Evolutionary conservation across 2,329 filamentous ascomycete genomes (phyloP).

Genomic region (Aspergillus ruber): DNA sequence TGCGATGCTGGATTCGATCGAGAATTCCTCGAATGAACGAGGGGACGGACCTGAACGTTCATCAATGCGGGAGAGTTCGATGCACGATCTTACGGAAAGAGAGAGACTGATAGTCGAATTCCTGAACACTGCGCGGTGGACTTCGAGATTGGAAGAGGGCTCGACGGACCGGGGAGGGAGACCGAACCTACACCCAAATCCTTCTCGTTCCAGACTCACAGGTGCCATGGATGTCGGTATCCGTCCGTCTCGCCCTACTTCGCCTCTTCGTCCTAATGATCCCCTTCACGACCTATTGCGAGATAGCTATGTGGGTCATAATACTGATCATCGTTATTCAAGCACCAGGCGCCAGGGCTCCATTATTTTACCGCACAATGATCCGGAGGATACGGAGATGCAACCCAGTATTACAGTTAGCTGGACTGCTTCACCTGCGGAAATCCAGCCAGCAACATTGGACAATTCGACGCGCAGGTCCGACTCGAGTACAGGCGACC

Average conservation of each 20-base stretch:
- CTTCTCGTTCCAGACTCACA: conserved; percentile 21
- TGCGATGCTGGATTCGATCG: conserved; percentile 19
- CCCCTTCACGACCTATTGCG: conserved; percentile 24
- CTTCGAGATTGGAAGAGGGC: conserved; percentile 27
- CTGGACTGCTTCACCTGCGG: conserved; percentile 37
- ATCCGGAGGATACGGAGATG: conserved; percentile 18
- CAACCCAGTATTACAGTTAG: conserved; percentile 31
- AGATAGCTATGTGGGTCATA: conserved; percentile 24
- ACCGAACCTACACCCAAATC: conserved; percentile 20
- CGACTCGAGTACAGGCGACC: conserved; percentile 16
- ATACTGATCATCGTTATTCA: conserved; percentile 19
- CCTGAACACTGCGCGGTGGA: conserved; percentile 36
- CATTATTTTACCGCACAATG: conserved; percentile 35
- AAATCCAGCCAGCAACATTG: conserved; percentile 24
- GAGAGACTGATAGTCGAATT: conserved; percentile 40
- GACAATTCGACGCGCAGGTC: conserved; percentile 16
- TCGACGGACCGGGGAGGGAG: conserved; percentile 24
- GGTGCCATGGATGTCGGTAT: conserved; percentile 25
- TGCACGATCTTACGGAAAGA: conserved; percentile 35
- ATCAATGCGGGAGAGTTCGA: conserved; percentile 28
- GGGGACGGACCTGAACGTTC: conserved; percentile 19
- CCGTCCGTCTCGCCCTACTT: conserved; percentile 27
- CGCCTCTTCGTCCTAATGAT: conserved; percentile 24
- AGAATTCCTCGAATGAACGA: conserved; percentile 15
- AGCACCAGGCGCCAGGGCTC: conserved; percentile 35